These are phyloP conservation scores for Rutstroemia sp. DNA, from an alignment of 2,329 filamentous ascomycete genomes.

Conservation along the genomic window DNA sequence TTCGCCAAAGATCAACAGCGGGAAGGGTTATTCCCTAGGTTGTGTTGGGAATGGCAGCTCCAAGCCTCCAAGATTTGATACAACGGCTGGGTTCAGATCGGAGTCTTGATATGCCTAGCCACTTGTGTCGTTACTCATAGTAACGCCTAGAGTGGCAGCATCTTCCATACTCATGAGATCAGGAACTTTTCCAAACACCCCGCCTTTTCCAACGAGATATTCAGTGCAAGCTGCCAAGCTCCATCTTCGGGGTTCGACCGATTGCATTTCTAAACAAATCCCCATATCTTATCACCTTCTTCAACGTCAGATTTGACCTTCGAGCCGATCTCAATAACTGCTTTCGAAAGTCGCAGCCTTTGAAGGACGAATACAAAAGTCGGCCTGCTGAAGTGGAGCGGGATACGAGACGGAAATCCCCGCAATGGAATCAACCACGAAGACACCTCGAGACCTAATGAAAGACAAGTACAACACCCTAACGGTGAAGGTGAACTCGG, in stretches of 20 bases:
- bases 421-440: not conserved
- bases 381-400: too few relatives aligned
- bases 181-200: slow-evolving; percentile 37
- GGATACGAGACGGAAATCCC: too few relatives aligned
- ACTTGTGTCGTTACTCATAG: slow-evolving; percentile 10
- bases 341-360: slow-evolving; percentile 3
- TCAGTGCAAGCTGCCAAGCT: slow-evolving; percentile 23
- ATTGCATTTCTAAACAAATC: slow-evolving; percentile 20
- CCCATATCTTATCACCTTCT: slow-evolving; percentile 18
- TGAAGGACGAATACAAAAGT: not conserved
- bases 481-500: not conserved
- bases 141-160: slow-evolving; percentile 29
- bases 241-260: slow-evolving; percentile 19
- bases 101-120: slow-evolving; percentile 6
- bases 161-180: slow-evolving; percentile 37
- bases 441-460: not conserved
- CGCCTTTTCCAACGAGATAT: slow-evolving; percentile 28
- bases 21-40: slow-evolving; percentile 1
- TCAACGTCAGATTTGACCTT: slow-evolving; percentile 16
- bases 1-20: slow-evolving; percentile 30
- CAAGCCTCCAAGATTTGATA: slow-evolving; percentile 22
- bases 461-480: not conserved
- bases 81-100: not conserved
- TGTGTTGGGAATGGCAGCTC: slow-evolving; percentile 19
- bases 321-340: slow-evolving; percentile 11